Percentiles rank a stretch among this genome's conserved stretches.
phyloP scores from a whole-genome alignment of 1,139 yeast species.

The Yamadazyma friedrichii region DNA sequence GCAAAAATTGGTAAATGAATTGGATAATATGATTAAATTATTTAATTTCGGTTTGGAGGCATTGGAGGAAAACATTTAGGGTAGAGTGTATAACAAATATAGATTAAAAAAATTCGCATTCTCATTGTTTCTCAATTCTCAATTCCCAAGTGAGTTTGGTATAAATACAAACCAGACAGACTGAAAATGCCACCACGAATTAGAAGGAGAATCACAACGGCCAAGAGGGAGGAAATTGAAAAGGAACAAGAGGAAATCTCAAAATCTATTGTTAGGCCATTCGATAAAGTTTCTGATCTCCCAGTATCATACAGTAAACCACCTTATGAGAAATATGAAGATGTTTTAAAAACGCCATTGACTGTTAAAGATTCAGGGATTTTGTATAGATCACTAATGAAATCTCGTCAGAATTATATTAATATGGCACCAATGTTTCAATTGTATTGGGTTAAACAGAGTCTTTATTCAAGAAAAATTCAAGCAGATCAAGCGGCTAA shows the following conservation, averaged over 20 bases:
- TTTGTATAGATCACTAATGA: slow-evolving; percentile 66
- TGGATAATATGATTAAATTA: slow-evolving; percentile 39
- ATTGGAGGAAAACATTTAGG: slow-evolving; percentile 30
- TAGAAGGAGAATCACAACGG: slow-evolving; percentile 46
- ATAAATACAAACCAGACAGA: background rate
- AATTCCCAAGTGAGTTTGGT: background rate
- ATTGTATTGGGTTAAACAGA: slow-evolving; percentile 73
- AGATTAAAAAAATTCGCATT: background rate
- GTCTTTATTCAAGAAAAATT: slow-evolving; percentile 42
- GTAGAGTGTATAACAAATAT: background rate
- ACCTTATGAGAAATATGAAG: slow-evolving; percentile 50
- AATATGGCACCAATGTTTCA: slow-evolving; percentile 70
- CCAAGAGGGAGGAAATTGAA: slow-evolving; percentile 49
- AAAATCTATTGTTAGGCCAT: slow-evolving; percentile 55
- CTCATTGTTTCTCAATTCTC: background rate
- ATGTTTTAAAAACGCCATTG: slow-evolving; percentile 61
- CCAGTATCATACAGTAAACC: slow-evolving; percentile 68
- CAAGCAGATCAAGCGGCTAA: slow-evolving; percentile 21
- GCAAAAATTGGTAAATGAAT: slow-evolving; percentile 33
- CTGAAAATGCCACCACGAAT: slow-evolving; percentile 32
- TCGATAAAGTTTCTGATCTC: slow-evolving; percentile 63
- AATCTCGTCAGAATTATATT: slow-evolving; percentile 74
- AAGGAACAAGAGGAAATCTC: slow-evolving; percentile 45
- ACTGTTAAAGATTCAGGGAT: slow-evolving; percentile 74
- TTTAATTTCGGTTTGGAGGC: slow-evolving; percentile 44